phyloP scores from a whole-genome alignment of 805 yeast species.

The Phaffomyces antillensis region DNA sequence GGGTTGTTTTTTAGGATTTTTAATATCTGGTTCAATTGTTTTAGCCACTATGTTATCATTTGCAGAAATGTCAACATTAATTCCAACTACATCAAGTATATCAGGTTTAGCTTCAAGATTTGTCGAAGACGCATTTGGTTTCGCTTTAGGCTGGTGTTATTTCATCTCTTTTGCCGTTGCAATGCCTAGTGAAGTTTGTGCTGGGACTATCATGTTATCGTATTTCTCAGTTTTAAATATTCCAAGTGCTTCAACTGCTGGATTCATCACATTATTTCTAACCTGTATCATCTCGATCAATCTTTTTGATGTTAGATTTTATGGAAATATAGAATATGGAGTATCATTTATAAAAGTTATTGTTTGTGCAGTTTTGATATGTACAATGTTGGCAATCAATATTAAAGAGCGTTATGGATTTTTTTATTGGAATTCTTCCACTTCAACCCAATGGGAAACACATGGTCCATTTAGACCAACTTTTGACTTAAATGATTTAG shows the following conservation, averaged over 20 bases:
- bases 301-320: constrained; percentile 59
- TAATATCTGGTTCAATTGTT: constrained; percentile 58
- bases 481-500: constrained; percentile 56
- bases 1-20: constrained; percentile 64
- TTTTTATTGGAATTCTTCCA: constrained; percentile 54
- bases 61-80: constrained; percentile 76
- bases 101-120: constrained; percentile 69
- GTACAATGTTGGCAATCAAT: constrained; percentile 60
- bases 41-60: constrained; percentile 64
- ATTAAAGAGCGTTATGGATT: constrained; percentile 49
- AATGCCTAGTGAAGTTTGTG: constrained; percentile 74
- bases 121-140: constrained; percentile 73
- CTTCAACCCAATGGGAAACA: constrained; percentile 40
- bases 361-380: constrained; percentile 44
- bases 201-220: constrained; percentile 68
- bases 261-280: constrained; percentile 59
- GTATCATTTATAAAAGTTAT: constrained; percentile 53
- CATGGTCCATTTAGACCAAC: constrained; percentile 74
- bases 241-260: constrained; percentile 46
- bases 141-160: constrained; percentile 66
- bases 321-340: constrained; percentile 68
- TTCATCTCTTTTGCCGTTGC: constrained; percentile 69
- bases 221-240: constrained; percentile 54
- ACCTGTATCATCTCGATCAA: constrained; percentile 41
- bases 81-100: constrained; percentile 74